phyloP scores from a whole-genome alignment of 805 yeast genomes.

The Ogataea siamensis region DNA sequence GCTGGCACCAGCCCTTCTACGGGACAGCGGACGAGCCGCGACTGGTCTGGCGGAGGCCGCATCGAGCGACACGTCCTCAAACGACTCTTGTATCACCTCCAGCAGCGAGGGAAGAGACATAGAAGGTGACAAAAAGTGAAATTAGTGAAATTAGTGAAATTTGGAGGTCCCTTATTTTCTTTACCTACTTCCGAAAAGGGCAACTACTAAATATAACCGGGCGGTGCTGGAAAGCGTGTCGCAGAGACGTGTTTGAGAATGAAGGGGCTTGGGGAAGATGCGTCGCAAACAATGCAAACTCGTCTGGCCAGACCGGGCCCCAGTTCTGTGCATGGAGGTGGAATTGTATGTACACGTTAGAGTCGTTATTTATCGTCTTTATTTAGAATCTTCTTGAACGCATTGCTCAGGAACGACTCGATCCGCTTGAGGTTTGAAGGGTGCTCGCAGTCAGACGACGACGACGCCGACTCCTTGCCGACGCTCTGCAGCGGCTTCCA shows the following conservation, averaged over 20 bases:
- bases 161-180: conserved; percentile 2
- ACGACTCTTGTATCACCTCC: conserved; percentile 35
- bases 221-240: conserved; percentile 10
- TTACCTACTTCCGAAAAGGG: conserved; percentile 13
- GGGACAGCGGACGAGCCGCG: background rate
- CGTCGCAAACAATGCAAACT: background rate
- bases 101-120: conserved; percentile 18
- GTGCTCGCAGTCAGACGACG: conserved; percentile 31
- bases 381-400: conserved; percentile 47
- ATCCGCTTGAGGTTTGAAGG: conserved; percentile 53
- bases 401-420: conserved; percentile 55
- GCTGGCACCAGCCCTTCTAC: background rate
- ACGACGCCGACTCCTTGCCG: conserved; percentile 7
- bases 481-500: conserved; percentile 38
- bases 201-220: conserved; percentile 3
- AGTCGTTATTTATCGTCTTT: conserved; percentile 19
- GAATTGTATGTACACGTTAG: conserved; percentile 8
- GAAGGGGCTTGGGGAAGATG: conserved; percentile 2
- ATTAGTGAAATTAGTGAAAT: background rate
- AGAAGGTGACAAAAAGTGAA: background rate
- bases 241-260: conserved; percentile 9
- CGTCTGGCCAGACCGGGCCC: conserved; percentile 5
- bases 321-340: background rate
- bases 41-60: background rate
- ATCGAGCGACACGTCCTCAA: conserved; percentile 32